A percentile compares a stretch with the other conserved stretches of the same genome.
Conservation (phyloP, 2,329 filamentous ascomycete genomes). For the Septoria linicola region DNA sequence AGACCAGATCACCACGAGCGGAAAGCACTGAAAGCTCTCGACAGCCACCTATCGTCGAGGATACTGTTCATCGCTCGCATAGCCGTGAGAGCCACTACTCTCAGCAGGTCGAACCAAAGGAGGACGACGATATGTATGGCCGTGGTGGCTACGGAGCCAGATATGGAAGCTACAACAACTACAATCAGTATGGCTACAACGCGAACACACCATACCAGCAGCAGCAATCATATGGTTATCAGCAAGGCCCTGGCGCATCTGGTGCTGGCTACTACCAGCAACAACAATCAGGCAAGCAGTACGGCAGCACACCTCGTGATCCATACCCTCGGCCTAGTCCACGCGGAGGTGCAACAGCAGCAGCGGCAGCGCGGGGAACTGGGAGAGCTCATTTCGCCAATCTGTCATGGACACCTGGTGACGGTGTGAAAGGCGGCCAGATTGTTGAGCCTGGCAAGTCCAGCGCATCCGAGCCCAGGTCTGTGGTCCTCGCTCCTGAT, state of each 20-base stretch:
- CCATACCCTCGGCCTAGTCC: constrained; percentile 26
- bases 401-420: constrained; percentile 67
- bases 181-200: constrained; percentile 58
- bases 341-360: constrained; percentile 46
- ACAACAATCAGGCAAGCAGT: constrained; percentile 44
- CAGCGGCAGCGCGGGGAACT: constrained; percentile 26
- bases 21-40: constrained; percentile 23
- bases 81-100: constrained; percentile 31
- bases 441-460: constrained; percentile 37
- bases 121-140: constrained; percentile 35
- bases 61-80: constrained; percentile 20
- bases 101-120: constrained; percentile 16
- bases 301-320: constrained; percentile 28
- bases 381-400: constrained; percentile 63
- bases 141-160: constrained; percentile 33
- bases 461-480: constrained; percentile 28
- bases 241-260: constrained; percentile 44
- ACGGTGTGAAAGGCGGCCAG: constrained; percentile 54
- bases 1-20: constrained; percentile 26
- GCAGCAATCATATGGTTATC: constrained; percentile 58
- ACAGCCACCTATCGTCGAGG: constrained; percentile 7
- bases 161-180: constrained; percentile 54
- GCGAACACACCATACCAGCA: constrained; percentile 57
- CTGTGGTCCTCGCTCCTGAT: constrained; percentile 31
- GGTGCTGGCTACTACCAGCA: constrained; percentile 35